Conservation (phyloP, 129 eudicot species). For the Apium graveolens region DNA sequence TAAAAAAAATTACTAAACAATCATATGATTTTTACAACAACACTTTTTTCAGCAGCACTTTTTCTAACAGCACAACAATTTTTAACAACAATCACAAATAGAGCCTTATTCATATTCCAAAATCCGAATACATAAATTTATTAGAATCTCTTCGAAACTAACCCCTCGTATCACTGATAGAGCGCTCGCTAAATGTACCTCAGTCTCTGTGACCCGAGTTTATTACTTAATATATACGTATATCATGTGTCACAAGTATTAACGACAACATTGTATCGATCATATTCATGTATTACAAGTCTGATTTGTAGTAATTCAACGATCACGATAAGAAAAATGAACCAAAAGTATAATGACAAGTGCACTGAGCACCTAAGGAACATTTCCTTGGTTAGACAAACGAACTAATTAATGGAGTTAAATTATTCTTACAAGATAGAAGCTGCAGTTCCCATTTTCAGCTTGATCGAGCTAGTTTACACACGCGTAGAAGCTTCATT, state of each 20-base stretch:
- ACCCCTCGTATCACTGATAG: too few relatives aligned
- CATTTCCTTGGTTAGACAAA: not conserved
- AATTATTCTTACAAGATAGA: not conserved
- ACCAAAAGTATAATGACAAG: not conserved
- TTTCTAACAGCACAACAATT: too few relatives aligned
- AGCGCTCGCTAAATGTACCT: too few relatives aligned
- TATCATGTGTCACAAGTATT: not conserved
- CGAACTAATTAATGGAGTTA: not conserved
- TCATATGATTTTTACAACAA: too few relatives aligned
- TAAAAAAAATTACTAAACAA: too few relatives aligned
- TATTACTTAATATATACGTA: not conserved
- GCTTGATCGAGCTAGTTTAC: not conserved
- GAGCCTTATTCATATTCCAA: too few relatives aligned
- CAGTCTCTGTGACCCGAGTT: too few relatives aligned
- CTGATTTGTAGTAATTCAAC: not conserved
- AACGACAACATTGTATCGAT: not conserved
- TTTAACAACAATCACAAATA: too few relatives aligned
- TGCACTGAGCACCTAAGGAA: not conserved
- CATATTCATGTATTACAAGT: not conserved
- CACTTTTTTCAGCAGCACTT: too few relatives aligned
- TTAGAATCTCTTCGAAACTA: too few relatives aligned
- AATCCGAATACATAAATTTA: too few relatives aligned
- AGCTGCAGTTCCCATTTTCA: not conserved
- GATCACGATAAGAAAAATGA: not conserved
- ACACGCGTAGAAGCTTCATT: too few relatives aligned